Percentiles rank a stretch among this genome's conserved stretches.
Conservation (phyloP, 1,284 basidiomycete species). For the Coniferiporia weirii region DNA sequence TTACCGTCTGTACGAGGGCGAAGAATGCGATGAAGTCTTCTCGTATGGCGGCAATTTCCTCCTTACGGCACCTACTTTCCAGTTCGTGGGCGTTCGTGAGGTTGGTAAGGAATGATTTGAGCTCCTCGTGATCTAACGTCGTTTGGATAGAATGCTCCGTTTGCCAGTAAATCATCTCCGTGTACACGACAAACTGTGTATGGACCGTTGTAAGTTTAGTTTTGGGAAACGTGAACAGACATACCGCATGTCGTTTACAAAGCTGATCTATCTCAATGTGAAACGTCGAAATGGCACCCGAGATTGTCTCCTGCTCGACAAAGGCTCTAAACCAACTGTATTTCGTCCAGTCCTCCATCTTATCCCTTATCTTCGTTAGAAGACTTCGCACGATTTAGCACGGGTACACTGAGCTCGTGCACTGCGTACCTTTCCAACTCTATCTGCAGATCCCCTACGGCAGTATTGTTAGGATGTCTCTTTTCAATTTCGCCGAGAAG, state of each 20-base stretch:
- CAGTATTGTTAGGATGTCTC: not conserved
- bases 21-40: not conserved
- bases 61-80: not conserved
- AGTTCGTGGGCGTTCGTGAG: not conserved
- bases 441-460: not conserved
- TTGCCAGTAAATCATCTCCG: constrained; percentile 38
- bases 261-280: constrained; percentile 36
- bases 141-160: constrained; percentile 31
- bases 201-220: no score
- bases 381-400: constrained; percentile 27
- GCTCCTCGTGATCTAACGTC: constrained; percentile 36
- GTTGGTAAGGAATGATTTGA: constrained; percentile 26
- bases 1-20: constrained; percentile 36
- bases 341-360: constrained; percentile 38
- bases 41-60: not conserved
- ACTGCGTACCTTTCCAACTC: not conserved
- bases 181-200: constrained; percentile 24
- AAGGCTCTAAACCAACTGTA: constrained; percentile 35
- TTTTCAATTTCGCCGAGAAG: not conserved
- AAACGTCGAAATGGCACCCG: constrained; percentile 36
- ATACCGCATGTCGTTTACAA: constrained; percentile 37
- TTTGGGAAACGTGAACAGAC: not conserved
- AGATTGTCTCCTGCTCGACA: constrained; percentile 38
- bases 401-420: no score
- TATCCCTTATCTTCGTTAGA: constrained; percentile 31